A percentile compares a stretch with the other conserved stretches of the same genome.
phyloP scores from a whole-genome alignment of 225 moss, liverwort and hornwort genomes.

The Thuidium tamariscinum region DNA sequence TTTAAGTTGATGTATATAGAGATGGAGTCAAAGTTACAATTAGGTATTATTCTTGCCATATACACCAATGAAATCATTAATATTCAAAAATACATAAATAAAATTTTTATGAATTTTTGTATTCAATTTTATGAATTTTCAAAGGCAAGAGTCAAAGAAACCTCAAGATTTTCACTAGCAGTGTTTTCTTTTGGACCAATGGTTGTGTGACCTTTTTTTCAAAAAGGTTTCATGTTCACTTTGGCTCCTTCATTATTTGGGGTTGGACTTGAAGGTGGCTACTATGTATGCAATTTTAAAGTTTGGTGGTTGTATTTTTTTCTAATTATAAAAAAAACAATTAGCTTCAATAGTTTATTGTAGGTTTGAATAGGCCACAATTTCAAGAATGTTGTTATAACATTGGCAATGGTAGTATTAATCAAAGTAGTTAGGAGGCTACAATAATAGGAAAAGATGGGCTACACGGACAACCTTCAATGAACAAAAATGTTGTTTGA shows the following conservation, averaged over 20 bases:
- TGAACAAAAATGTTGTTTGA: not conserved
- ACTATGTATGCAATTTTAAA: not conserved
- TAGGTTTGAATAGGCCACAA: not conserved
- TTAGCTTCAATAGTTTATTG: not conserved
- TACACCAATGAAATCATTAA: accelerated
- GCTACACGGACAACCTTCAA: not conserved
- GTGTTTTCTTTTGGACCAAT: not conserved
- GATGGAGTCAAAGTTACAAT: not conserved
- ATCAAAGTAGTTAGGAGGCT: not conserved
- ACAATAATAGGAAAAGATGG: not conserved
- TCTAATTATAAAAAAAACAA: not conserved
- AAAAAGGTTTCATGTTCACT: not conserved
- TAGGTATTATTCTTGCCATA: not conserved
- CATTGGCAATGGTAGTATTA: not conserved
- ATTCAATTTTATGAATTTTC: accelerated
- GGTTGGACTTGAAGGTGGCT: not conserved
- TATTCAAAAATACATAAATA: not conserved
- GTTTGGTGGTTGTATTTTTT: not conserved
- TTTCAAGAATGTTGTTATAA: not conserved
- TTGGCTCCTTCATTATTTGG: not conserved
- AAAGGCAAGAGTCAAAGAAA: not conserved
- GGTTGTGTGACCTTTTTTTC: not conserved
- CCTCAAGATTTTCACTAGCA: not conserved
- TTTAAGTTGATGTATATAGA: too few relatives aligned
- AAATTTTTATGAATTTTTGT: not conserved